Conservation (phyloP, 2,329 filamentous ascomycete species). For the Orbilia brochopaga region DNA sequence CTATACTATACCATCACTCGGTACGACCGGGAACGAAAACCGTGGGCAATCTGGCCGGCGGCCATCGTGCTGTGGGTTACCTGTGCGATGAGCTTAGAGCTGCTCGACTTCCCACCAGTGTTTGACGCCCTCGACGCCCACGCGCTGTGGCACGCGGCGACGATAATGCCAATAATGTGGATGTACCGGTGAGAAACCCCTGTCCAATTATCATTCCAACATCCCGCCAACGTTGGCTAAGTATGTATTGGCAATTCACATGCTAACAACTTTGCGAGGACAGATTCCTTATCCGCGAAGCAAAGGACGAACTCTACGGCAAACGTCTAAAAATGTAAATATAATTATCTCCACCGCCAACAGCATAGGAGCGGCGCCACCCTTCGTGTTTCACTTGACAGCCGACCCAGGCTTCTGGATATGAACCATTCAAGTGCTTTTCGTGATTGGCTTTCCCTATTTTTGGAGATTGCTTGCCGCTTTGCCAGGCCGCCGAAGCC, state of each 20-base stretch:
- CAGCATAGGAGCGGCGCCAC: background rate
- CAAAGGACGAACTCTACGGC: constrained; percentile 46
- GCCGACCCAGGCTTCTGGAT: background rate
- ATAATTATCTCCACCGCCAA: constrained; percentile 6
- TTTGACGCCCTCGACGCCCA: constrained; percentile 87
- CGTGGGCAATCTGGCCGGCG: constrained; percentile 87
- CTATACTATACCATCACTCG: constrained; percentile 77
- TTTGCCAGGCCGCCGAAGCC: background rate
- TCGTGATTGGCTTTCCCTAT: background rate
- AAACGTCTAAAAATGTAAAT: constrained; percentile 49
- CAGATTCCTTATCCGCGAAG: constrained; percentile 40
- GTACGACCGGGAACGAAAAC: constrained; percentile 72
- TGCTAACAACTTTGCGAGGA: background rate
- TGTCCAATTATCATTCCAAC: background rate
- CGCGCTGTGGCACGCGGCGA: constrained; percentile 93
- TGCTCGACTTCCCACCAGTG: constrained; percentile 90
- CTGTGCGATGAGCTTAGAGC: constrained; percentile 90
- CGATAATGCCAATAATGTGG: constrained; percentile 82
- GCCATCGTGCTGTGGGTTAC: constrained; percentile 91
- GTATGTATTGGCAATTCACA: too few species aligned
- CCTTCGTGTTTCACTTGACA: background rate
- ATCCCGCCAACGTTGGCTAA: background rate
- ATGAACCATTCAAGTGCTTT: background rate
- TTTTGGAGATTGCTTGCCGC: background rate
- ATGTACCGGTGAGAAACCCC: constrained; percentile 70